phyloP scores from a whole-genome alignment of 179 eudicot genomes.

The Sideroxylon spinosum region DNA sequence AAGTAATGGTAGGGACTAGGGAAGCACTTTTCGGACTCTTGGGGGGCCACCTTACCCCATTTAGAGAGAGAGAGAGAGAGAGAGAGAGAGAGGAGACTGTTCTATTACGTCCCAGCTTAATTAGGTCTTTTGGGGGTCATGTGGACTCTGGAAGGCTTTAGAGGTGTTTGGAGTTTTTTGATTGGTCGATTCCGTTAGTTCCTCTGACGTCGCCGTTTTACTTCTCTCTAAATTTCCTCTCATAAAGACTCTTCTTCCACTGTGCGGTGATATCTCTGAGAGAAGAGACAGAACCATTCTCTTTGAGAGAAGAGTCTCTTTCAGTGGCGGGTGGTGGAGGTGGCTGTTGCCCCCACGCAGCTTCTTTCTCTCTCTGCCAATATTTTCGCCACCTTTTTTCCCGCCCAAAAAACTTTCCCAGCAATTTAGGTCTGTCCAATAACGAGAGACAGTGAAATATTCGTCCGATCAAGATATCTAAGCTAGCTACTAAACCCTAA shows the following conservation, averaged over 20 bases:
- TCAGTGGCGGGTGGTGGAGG: slow-evolving; percentile 43
- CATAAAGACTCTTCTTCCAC: not conserved
- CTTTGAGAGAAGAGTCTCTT: slow-evolving; percentile 19
- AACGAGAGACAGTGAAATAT: slow-evolving; percentile 27
- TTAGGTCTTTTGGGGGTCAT: not conserved
- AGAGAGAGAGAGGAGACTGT: slow-evolving; percentile 4
- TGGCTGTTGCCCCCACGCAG: slow-evolving; percentile 28
- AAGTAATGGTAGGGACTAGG: slow-evolving; percentile 18
- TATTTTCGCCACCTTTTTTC: slow-evolving; percentile 22
- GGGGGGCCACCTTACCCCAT: slow-evolving; percentile 18
- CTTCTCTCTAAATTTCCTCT: not conserved
- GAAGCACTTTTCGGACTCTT: not conserved
- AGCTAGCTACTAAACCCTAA: not conserved
- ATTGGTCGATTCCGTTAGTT: slow-evolving; percentile 5
- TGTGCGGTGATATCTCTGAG: not conserved
- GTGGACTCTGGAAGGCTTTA: not conserved
- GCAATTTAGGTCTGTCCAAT: slow-evolving; percentile 31
- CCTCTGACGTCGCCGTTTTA: not conserved
- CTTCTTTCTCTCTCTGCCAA: not conserved
- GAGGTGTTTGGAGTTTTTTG: not conserved
- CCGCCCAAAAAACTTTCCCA: slow-evolving; percentile 30
- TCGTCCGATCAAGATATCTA: slow-evolving; percentile 13
- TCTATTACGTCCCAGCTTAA: slow-evolving; percentile 15
- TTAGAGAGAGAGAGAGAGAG: not conserved
- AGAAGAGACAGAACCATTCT: slow-evolving; percentile 3